A percentile compares a stretch with the other conserved stretches of the same genome.
Conservation (phyloP, 1,284 basidiomycete genomes). For the Fistulina hepatica region DNA sequence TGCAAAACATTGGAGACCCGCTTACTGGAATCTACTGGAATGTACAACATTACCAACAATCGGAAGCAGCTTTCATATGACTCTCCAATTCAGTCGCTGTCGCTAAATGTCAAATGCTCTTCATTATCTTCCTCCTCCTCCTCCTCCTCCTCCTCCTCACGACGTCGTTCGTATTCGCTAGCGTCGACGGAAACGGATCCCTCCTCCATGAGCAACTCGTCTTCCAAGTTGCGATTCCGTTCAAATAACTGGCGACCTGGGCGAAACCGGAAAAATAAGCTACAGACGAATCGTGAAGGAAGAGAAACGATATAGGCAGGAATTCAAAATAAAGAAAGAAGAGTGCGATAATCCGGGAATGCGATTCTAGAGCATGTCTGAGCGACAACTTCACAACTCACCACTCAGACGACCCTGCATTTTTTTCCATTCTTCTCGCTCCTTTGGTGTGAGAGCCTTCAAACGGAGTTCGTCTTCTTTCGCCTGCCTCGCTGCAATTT, state of each 20-base stretch:
- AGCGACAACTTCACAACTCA: constrained; percentile 28
- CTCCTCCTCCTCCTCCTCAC: constrained; percentile 42
- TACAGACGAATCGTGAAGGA: constrained; percentile 5
- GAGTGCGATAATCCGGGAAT: too few relatives aligned
- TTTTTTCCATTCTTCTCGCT: constrained; percentile 81
- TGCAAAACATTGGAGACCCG: too few relatives aligned
- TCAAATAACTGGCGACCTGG: constrained; percentile 86
- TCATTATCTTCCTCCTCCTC: constrained; percentile 56
- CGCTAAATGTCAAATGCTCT: constrained; percentile 61
- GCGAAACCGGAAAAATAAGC: too few relatives aligned
- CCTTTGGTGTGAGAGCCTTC: constrained; percentile 68
- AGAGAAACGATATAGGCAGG: too few relatives aligned
- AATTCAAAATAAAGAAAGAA: too few relatives aligned
- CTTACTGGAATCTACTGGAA: too few relatives aligned
- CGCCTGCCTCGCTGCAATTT: constrained; percentile 46
- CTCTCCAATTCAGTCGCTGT: constrained; percentile 51
- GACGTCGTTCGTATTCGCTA: constrained; percentile 73
- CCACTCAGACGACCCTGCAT: constrained; percentile 59
- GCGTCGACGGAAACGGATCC: constrained; percentile 77
- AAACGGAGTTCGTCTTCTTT: constrained; percentile 78
- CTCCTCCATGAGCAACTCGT: constrained; percentile 73
- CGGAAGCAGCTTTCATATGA: too few relatives aligned
- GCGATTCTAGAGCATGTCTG: too few relatives aligned
- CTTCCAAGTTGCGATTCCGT: constrained; percentile 63
- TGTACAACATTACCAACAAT: too few relatives aligned